These are phyloP conservation scores for Stemphylium lycopersici DNA, from an alignment of 2,329 filamentous ascomycete species.

Conservation along the genomic window DNA sequence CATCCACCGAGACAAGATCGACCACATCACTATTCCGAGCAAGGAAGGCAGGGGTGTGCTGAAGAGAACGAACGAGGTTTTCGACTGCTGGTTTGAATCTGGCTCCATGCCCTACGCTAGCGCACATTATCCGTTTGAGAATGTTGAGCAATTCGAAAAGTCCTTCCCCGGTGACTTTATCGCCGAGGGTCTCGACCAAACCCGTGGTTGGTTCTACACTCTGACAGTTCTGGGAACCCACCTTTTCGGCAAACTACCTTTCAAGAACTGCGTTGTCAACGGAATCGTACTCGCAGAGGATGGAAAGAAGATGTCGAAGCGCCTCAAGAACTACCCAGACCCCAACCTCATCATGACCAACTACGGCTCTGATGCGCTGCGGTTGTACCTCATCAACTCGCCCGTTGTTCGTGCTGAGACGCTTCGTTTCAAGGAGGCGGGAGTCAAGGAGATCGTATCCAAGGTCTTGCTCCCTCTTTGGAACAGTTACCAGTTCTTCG, in stretches of 20 bases:
- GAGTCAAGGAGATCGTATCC: constrained; percentile 92
- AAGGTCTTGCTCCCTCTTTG: constrained; percentile 89
- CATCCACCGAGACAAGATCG: constrained; percentile 90
- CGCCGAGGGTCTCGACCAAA: constrained; percentile 91
- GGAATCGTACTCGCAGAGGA: constrained; percentile 93
- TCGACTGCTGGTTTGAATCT: constrained; percentile 97
- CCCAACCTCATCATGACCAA: constrained; percentile 81
- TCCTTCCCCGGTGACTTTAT: constrained; percentile 94
- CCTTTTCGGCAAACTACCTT: constrained; percentile 82
- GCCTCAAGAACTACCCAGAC: constrained; percentile 94
- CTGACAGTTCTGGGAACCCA: constrained; percentile 86
- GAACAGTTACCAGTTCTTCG: constrained; percentile 98
- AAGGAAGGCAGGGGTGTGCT: constrained; percentile 85
- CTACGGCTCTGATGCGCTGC: constrained; percentile 89
- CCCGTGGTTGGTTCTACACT: constrained; percentile 96
- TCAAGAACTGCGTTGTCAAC: constrained; percentile 96
- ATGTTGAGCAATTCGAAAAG: constrained; percentile 77
- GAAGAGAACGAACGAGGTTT: constrained; percentile 82
- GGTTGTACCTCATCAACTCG: constrained; percentile 96
- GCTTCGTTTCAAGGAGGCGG: constrained; percentile 85
- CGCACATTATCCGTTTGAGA: constrained; percentile 91
- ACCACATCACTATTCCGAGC: constrained; percentile 92
- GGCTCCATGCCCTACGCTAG: constrained; percentile 95
- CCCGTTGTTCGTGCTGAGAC: constrained; percentile 92
- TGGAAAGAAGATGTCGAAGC: constrained; percentile 98